These are phyloP conservation scores for Colletotrichum tofieldiae DNA, from an alignment of 2,329 filamentous ascomycete species.

Conservation along the genomic window DNA sequence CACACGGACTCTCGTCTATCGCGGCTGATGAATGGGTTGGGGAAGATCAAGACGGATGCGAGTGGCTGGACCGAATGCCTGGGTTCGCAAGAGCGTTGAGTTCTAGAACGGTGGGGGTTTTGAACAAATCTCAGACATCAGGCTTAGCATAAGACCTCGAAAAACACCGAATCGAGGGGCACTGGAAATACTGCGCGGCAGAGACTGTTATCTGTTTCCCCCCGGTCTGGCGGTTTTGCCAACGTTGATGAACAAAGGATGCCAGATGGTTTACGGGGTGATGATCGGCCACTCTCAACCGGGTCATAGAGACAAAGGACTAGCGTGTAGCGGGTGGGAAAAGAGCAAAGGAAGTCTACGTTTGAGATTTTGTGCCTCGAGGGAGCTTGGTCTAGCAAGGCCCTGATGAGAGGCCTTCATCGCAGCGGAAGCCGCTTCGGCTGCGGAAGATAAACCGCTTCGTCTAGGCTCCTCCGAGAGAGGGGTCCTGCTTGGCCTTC, in stretches of 20 bases:
- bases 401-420: background rate
- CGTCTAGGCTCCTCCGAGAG: background rate
- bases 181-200: background rate
- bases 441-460: background rate
- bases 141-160: slow-evolving; percentile 30
- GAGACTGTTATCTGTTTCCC: slow-evolving; percentile 8
- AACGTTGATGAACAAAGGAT: slow-evolving; percentile 29
- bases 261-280: slow-evolving; percentile 15
- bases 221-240: background rate
- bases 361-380: slow-evolving; percentile 24
- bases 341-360: slow-evolving; percentile 15
- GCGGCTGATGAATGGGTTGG: background rate
- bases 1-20: background rate
- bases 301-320: slow-evolving; percentile 26
- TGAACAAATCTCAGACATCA: background rate
- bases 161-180: background rate
- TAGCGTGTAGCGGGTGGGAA: background rate
- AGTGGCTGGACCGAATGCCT: slow-evolving; percentile 8
- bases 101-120: background rate
- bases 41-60: background rate
- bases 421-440: slow-evolving; percentile 13
- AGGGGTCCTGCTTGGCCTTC: background rate
- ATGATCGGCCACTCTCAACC: slow-evolving; percentile 1
- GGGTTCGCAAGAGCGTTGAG: background rate
- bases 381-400: background rate